These are phyloP conservation scores for Acorus calamus DNA, from an alignment of 106 monocot species.

Conservation along the genomic window DNA sequence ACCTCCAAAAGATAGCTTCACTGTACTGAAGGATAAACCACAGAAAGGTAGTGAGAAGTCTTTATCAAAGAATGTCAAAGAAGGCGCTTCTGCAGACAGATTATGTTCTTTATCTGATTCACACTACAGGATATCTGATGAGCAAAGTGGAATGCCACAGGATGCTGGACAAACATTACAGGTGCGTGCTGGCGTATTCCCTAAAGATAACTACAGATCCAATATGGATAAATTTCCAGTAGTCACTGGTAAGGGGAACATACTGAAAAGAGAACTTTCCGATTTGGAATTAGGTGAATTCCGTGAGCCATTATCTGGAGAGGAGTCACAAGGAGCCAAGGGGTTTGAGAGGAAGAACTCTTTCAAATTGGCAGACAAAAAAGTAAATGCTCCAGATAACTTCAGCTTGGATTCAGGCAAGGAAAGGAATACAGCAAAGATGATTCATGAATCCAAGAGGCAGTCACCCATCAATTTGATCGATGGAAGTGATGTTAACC, in stretches of 20 bases:
- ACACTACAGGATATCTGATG: constrained; percentile 18
- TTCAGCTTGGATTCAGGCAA: constrained; percentile 15
- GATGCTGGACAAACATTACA: constrained; percentile 12
- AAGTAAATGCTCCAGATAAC: constrained; percentile 18
- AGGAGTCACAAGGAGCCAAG: constrained; percentile 17
- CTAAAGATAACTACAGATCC: neutral
- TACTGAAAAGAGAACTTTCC: constrained; percentile 67
- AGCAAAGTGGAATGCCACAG: constrained; percentile 9
- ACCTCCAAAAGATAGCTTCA: constrained; percentile 6
- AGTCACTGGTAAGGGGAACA: constrained; percentile 12
- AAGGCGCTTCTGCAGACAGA: constrained; percentile 18
- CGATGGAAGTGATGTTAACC: constrained; percentile 19
- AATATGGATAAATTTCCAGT: constrained; percentile 21
- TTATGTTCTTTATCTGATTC: constrained; percentile 19
- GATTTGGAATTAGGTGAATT: constrained; percentile 93
- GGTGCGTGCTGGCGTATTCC: neutral
- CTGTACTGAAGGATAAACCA: constrained; percentile 22
- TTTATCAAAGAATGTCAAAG: constrained; percentile 19
- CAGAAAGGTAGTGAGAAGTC: constrained; percentile 20
- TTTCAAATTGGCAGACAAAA: constrained; percentile 39
- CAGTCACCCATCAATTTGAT: constrained; percentile 23
- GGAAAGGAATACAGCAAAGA: constrained; percentile 20
- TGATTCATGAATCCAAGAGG: constrained; percentile 21
- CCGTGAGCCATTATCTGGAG: constrained; percentile 47
- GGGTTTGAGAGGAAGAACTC: constrained; percentile 51